phyloP scores from a whole-genome alignment of 2,329 filamentous ascomycete species.

The Podosphaera leucotricha region DNA sequence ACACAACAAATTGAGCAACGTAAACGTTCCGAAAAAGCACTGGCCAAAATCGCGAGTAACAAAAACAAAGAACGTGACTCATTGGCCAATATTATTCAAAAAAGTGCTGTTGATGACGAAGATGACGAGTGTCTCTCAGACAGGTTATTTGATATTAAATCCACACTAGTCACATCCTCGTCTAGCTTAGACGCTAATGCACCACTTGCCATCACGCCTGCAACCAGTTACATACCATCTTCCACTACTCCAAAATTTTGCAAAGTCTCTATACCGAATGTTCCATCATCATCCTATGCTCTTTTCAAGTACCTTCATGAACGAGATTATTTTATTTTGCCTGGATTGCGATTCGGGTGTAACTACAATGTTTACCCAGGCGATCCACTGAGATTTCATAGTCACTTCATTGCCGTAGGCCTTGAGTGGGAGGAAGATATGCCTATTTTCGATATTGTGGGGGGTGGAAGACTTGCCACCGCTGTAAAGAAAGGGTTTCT shows the following conservation, averaged over 20 bases:
- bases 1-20: conserved; percentile 13
- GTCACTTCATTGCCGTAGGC: conserved; percentile 73
- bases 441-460: conserved; percentile 61
- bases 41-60: conserved; percentile 11
- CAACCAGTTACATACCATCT: conserved; percentile 19
- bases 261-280: conserved; percentile 10
- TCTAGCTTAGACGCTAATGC: too few relatives aligned
- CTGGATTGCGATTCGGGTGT: conserved; percentile 81
- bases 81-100: not conserved
- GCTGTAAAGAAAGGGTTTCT: conserved; percentile 92
- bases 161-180: too few relatives aligned
- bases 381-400: conserved; percentile 83
- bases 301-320: conserved; percentile 62
- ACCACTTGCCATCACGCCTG: conserved; percentile 20
- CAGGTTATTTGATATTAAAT: not conserved
- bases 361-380: conserved; percentile 90
- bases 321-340: conserved; percentile 66
- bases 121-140: not conserved
- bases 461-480: conserved; percentile 69
- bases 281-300: conserved; percentile 35
- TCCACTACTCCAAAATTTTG: conserved; percentile 10
- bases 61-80: not conserved
- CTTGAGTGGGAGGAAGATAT: conserved; percentile 77
- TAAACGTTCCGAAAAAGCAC: conserved; percentile 9
- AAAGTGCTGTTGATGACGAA: not conserved